Base-by-base conservation (phyloP, 2,329 filamentous ascomycete species). In the Diplodia seriata region DNA sequence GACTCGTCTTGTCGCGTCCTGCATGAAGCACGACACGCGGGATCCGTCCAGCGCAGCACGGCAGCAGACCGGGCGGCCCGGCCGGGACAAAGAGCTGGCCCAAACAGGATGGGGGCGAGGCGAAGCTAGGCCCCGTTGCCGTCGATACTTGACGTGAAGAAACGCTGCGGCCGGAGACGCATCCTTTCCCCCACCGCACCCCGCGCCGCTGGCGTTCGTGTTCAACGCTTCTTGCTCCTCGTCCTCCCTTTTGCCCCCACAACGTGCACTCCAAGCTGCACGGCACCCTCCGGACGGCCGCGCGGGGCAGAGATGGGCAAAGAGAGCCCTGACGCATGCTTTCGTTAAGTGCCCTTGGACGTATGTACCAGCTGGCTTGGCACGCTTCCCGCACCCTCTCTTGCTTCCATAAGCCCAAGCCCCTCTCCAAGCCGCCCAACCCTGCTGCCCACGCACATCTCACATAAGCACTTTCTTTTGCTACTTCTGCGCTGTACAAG, bases 321-420 rank as follows among this genome's bases (percentile, higher is more conserved):
- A 38, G 23, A 23, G 26, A 31, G 15, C 55, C 36, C 36, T 29
- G 23, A 15, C 29, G 23, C 55, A 31, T 38, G 20, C 14, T 26
- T 8, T 18, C 23, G 11, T 20, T 20, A 47, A 4, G 18, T 53
- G 50, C 50, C 50, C 50, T 53, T 20, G 50, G 20, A 55, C 29
- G 26, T 7, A 56, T 56, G 54, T 56, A 59, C 56, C 56, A n/a
- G 11, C 57, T 18, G 33, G 43, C 43, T 47, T 47, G 43, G 43
- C 43, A n/a, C 20, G 43, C 43, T 8, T 18, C 43, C 11, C 43
- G 43, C 43, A 11, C 43, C 40, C 38, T 47, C 26, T 4, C 38
- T 15, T 51, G 55, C 59, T 63, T 43, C 47, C 59, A 63, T 63
- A 63, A 63, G 59, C 59, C 43, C 59, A 63, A 51, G 31, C 59